Evolutionary conservation across 129 eudicot species (phyloP), one percentile per base, ranked within the genome.

Genomic region (Saposhnikovia divaricata): DNA sequence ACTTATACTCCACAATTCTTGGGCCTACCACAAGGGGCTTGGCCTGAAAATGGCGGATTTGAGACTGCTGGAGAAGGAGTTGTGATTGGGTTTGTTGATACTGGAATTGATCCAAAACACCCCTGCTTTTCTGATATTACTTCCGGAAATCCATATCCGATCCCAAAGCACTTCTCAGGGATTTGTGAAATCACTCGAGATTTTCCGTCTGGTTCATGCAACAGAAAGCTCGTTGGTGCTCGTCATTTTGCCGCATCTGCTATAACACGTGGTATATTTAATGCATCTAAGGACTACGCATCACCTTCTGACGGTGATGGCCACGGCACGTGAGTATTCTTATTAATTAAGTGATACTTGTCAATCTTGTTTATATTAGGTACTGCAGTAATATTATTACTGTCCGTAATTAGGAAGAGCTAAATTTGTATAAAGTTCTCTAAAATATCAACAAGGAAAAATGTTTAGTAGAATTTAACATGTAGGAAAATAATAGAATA

Each of bases 241-340:
- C 97, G 98, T 39, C 98, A 95, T 86, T 95, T 95, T 85, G 98
- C 98, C n/a, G 98, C 98, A 34, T 95, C 98, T 76, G 98, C 98
- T 69, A 89, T 95, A 70, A 95, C 98, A 21, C 83, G 98, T 71
- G 98, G 98, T 78, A 92, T 95, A 74, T 95, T 95, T 75, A 95
- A 95, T 77, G 92, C 96, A 21, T 83, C 92, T 61, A 91, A 95
- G 91, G 98, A 95, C 77, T 95, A 87, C 80, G 97, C 98, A 71
- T 95, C 98, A 66, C 98, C 98, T 1, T 86, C 85, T 87, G 98
- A 95, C 73, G 98, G 92, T 13, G 97, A 92, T 81, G 98, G 98
- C 78, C 98, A 95, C 83, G 98, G 98, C 47, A 92, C 98, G 98
- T 95, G 84, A 86, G 98, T 90, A 75, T 53, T 12, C 19, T 21